Conservation (phyloP, 169 alveolate species). For the Eimeria praecox region DNA sequence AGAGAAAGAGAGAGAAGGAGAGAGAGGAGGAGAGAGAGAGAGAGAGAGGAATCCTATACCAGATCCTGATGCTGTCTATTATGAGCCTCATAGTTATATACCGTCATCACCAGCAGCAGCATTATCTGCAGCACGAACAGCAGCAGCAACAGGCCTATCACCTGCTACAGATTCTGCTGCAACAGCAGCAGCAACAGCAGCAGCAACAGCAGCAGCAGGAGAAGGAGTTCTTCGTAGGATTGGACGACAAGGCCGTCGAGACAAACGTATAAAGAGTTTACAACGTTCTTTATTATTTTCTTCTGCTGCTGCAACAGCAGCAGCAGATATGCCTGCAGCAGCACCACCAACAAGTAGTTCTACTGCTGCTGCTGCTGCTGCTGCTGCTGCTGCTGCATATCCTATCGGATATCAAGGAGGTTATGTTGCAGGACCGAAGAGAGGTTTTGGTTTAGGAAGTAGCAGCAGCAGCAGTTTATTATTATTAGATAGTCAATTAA, state of each 20-base stretch:
- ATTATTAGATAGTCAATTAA: neutral
- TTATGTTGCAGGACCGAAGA: too few species aligned
- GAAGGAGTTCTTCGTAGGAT: neutral
- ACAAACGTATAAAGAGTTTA: neutral
- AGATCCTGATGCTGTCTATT: neutral
- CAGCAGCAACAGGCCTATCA: neutral
- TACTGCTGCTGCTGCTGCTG: neutral
- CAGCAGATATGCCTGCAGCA: neutral
- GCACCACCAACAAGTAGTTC: too few species aligned
- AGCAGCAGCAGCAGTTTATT: neutral
- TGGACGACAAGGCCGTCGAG: neutral
- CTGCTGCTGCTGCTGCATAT: neutral
- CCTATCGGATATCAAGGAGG: neutral
- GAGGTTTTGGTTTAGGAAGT: neutral
- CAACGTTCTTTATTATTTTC: neutral
- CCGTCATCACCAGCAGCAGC: neutral
- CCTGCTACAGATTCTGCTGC: neutral
- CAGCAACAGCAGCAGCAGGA: neutral
- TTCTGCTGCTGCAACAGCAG: neutral
- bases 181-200: neutral
- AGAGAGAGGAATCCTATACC: neutral
- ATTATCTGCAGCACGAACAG: neutral
- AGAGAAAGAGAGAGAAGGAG: neutral
- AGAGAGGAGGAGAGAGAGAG: neutral
- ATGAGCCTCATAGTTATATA: neutral